These are phyloP conservation scores for Apiospora sp. DNA, from an alignment of 2,329 filamentous ascomycete species.

Conservation along the genomic window DNA sequence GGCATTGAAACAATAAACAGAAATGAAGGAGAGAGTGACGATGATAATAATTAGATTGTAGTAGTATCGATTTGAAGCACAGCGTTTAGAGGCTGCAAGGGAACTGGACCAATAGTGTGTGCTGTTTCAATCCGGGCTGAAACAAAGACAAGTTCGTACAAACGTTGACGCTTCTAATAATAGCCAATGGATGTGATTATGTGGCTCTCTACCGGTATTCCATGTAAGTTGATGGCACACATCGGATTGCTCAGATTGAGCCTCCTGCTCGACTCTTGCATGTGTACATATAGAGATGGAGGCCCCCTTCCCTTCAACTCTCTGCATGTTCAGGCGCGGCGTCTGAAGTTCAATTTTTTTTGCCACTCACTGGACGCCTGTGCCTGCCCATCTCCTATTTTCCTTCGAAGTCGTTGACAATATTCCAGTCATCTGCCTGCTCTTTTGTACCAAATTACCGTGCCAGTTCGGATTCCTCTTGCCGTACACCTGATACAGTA, in stretches of 20 bases:
- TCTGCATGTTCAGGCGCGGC: background rate
- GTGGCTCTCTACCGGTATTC: background rate
- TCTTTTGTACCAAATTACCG: too few relatives aligned
- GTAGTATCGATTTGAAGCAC: background rate
- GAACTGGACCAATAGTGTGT: background rate
- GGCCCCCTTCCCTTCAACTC: background rate
- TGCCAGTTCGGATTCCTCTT: background rate
- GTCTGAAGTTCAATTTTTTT: background rate
- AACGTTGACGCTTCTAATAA: conserved; percentile 4
- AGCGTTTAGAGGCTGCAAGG: background rate
- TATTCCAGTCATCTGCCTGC: too few relatives aligned
- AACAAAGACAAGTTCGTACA: background rate
- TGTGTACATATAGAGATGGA: background rate
- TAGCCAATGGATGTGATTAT: background rate
- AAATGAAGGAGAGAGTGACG: background rate
- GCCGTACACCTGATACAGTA: background rate
- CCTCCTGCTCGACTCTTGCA: background rate
- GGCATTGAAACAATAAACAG: background rate
- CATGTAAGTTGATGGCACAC: background rate
- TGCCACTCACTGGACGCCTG: too few relatives aligned
- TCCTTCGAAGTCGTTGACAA: too few relatives aligned
- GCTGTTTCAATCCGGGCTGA: conserved; percentile 1
- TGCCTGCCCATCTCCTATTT: too few relatives aligned
- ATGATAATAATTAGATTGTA: background rate
- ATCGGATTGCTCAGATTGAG: background rate